Percentiles rank a stretch among this genome's conserved stretches.
Evolutionary conservation across 1,139 yeast genomes (phyloP).

Genomic region (Hyphopichia wangnamkhiaoensis): DNA sequence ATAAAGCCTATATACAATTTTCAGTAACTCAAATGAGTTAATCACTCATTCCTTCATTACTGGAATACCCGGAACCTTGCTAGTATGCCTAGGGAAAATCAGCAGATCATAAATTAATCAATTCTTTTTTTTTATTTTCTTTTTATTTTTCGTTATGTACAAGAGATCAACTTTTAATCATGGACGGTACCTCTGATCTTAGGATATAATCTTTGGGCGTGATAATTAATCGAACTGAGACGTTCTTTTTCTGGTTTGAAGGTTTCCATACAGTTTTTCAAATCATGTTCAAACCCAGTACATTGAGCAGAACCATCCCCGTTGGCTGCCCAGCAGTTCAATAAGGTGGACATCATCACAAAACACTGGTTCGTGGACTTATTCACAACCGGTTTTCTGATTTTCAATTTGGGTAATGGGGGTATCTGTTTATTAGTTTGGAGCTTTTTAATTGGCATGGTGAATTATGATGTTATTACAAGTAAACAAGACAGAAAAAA

Average conservation of each 20-base stretch:
- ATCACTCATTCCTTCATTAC: too few relatives aligned
- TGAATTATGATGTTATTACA: too few relatives aligned
- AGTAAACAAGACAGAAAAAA: too few relatives aligned
- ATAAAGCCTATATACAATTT: too few relatives aligned
- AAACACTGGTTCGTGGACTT: slow-evolving; percentile 71
- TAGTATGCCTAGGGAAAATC: too few relatives aligned
- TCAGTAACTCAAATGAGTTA: too few relatives aligned
- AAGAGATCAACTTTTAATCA: too few relatives aligned
- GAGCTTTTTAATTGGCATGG: slow-evolving; percentile 11
- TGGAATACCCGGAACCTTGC: too few relatives aligned
- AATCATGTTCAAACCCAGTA: slow-evolving; percentile 55
- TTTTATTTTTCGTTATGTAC: too few relatives aligned
- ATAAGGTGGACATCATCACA: slow-evolving; percentile 78
- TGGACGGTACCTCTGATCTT: slow-evolving; percentile 75
- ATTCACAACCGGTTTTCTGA: slow-evolving; percentile 61
- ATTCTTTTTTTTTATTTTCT: too few relatives aligned
- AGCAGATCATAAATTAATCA: too few relatives aligned
- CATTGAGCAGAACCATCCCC: slow-evolving; percentile 80
- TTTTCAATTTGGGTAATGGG: slow-evolving; percentile 73
- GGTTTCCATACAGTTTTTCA: slow-evolving; percentile 50
- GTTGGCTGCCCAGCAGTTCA: slow-evolving; percentile 96
- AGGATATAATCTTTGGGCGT: slow-evolving; percentile 78
- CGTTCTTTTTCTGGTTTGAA: slow-evolving; percentile 49
- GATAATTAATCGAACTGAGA: slow-evolving; percentile 67
- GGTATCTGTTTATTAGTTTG: slow-evolving; percentile 50